Evolutionary conservation across 148 eudicot species (phyloP), one percentile per base, ranked within the genome.

Genomic region (Persicaria tinctoria): DNA sequence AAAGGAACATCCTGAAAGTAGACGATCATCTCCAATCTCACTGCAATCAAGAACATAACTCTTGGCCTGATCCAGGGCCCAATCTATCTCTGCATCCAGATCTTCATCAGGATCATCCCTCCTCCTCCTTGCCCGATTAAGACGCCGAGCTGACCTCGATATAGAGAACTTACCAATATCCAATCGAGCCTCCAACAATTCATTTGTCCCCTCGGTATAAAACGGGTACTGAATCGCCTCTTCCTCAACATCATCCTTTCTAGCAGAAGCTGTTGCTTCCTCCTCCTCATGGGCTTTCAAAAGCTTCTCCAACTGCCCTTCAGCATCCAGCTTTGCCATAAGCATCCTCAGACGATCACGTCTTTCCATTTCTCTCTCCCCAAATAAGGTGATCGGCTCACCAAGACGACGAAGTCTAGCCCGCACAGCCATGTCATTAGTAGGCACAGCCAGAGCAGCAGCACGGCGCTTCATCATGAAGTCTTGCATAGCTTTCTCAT

Each of bases 331-430:
- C 83, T 86, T 91, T 4, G 88, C 98, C 98, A 94, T 90, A 46
- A 94, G 89, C 86, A 79, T 85, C 85, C 97, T 79, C 75, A 94
- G 76, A 18, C 96, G 87, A 48, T 91, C 98, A n/a, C 98, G 77
- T 77, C 98, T 87, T 80, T 94, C 98, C 98, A 94, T 94, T 79
- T 94, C 98, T 68, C 89, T 90, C 82, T 91, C 98, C 44, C 98
- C 98, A 78, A 88, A 94, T 27, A 94, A 83, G 50, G 98, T 94
- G 13, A 91, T 86, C 8, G 98, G 98, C 70, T 94, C 98, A 73
- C 91, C 93, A 73, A 94, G 91, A 16, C 88, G 83, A 2, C 96
- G 83, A 32, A 94, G 93, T 54, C 97, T 82, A 60, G 86, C 81
- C 55, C 98, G 81, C 70, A 94, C 98, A 8, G 97, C 87, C 85